phyloP scores from a whole-genome alignment of 176 grass and related monocot species.

The Phyllostachys edulis region DNA sequence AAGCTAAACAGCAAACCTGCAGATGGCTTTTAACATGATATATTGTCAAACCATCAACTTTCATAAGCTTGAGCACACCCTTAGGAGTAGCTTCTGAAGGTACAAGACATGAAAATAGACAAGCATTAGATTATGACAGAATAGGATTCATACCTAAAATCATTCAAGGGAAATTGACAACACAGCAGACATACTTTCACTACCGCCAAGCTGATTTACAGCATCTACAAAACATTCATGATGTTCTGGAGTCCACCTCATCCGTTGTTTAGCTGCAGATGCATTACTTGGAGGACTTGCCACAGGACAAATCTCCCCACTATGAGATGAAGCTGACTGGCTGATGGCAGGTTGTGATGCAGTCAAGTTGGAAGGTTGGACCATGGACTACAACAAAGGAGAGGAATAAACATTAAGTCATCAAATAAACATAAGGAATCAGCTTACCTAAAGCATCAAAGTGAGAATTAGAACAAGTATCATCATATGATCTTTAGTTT shows the following conservation, averaged over 20 bases:
- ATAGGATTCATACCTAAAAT: constrained; percentile 20
- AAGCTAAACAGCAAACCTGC: constrained; percentile 57
- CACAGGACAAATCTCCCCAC: constrained; percentile 54
- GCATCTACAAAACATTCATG: constrained; percentile 90
- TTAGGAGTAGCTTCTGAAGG: constrained; percentile 92
- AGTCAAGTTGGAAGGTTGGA: constrained; percentile 34
- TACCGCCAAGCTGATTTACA: constrained; percentile 89
- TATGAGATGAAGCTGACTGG: constrained; percentile 60
- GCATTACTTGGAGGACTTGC: constrained; percentile 57
- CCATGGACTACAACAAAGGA: constrained; percentile 37
- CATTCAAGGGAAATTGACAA: constrained; percentile 26
- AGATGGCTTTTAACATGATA: constrained; percentile 98
- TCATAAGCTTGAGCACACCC: constrained; percentile 86
- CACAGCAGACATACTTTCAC: constrained; percentile 67
- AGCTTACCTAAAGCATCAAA: constrained; percentile 9
- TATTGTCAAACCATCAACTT: constrained; percentile 90
- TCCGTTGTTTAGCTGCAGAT: constrained; percentile 58
- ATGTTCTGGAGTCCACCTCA: constrained; percentile 93
- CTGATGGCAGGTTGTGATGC: constrained; percentile 38
- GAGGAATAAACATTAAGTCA: constrained; percentile 15
- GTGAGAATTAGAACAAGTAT: not conserved
- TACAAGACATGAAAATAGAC: not conserved
- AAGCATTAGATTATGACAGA: constrained; percentile 31
- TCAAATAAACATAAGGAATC: constrained; percentile 11
- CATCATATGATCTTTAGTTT: not conserved